Conservation (phyloP, 768 basidiomycete genomes). For the Phylloporus arenicola region DNA sequence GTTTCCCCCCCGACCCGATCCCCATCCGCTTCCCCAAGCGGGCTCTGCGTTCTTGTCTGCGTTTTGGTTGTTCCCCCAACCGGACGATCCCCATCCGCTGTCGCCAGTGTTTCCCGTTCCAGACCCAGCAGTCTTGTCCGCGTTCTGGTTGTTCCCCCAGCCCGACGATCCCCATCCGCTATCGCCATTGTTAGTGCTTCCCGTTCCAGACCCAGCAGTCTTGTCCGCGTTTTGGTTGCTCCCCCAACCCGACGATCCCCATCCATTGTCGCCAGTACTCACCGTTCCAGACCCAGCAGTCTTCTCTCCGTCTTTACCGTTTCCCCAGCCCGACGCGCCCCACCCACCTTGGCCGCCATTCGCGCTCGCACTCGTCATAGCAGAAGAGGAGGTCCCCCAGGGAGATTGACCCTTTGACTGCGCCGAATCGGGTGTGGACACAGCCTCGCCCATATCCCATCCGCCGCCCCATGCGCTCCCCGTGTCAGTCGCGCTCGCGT, state of each 20-base stretch:
- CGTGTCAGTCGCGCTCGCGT: neutral
- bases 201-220: neutral
- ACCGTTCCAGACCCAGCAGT: neutral
- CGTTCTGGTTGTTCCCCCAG: too few relatives aligned
- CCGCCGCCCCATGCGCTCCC: slow-evolving; percentile 10
- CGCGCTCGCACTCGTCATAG: neutral
- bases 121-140: too few relatives aligned
- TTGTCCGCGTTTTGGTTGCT: too few relatives aligned
- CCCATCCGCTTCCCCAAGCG: neutral
- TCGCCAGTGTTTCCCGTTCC: too few relatives aligned
- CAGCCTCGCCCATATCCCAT: slow-evolving; percentile 3
- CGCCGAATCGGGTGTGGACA: neutral
- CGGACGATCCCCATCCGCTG: neutral
- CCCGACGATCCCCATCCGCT: neutral
- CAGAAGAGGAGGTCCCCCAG: too few relatives aligned
- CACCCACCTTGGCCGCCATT: neutral
- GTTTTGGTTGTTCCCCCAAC: neutral
- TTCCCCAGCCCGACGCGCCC: slow-evolving; percentile 1
- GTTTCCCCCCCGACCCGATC: neutral
- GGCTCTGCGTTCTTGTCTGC: neutral
- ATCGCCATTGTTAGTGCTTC: neutral
- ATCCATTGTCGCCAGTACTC: neutral
- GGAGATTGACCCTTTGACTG: too few relatives aligned
- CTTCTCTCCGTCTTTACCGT: neutral
- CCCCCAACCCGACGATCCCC: slow-evolving; percentile 1